A percentile compares a stretch with the other conserved stretches of the same genome.
phyloP scores from a whole-genome alignment of 2,329 filamentous ascomycete genomes.

The Helotiales sp. region DNA sequence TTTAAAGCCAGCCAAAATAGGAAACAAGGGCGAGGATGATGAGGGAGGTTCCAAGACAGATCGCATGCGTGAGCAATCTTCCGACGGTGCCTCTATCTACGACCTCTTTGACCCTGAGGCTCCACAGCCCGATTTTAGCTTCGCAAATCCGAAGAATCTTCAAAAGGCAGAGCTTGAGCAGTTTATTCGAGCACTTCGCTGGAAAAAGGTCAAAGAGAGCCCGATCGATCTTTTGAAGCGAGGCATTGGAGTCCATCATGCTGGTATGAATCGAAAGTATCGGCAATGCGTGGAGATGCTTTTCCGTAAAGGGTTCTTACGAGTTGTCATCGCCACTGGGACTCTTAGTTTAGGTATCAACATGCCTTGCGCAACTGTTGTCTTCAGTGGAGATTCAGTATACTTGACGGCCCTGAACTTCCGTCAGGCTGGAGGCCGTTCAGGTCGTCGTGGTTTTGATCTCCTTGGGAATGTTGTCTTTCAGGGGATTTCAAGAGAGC shows the following conservation, averaged over 20 bases:
- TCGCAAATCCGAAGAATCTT: slow-evolving; percentile 66
- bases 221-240: slow-evolving; percentile 66
- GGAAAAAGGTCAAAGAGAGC: slow-evolving; percentile 54
- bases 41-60: slow-evolving; percentile 61
- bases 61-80: slow-evolving; percentile 59
- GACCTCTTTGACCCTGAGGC: slow-evolving; percentile 70
- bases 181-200: slow-evolving; percentile 57
- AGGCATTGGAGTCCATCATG: slow-evolving; percentile 80
- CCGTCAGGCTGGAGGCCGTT: slow-evolving; percentile 76
- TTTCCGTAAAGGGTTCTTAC: slow-evolving; percentile 73
- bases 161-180: slow-evolving; percentile 62
- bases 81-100: slow-evolving; percentile 59
- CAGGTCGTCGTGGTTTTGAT: slow-evolving; percentile 81
- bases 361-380: slow-evolving; percentile 82
- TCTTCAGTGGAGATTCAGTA: slow-evolving; percentile 75
- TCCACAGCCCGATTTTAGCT: slow-evolving; percentile 67
- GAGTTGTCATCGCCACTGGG: slow-evolving; percentile 75
- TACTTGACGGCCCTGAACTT: slow-evolving; percentile 78
- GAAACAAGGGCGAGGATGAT: slow-evolving; percentile 53
- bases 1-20: slow-evolving; percentile 47
- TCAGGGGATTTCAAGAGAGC: slow-evolving; percentile 63
- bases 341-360: slow-evolving; percentile 81
- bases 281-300: slow-evolving; percentile 75
- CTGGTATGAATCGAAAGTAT: slow-evolving; percentile 79
- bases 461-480: slow-evolving; percentile 83